phyloP scores from a whole-genome alignment of 345 rosid genomes.

The Clausena lansium region DNA sequence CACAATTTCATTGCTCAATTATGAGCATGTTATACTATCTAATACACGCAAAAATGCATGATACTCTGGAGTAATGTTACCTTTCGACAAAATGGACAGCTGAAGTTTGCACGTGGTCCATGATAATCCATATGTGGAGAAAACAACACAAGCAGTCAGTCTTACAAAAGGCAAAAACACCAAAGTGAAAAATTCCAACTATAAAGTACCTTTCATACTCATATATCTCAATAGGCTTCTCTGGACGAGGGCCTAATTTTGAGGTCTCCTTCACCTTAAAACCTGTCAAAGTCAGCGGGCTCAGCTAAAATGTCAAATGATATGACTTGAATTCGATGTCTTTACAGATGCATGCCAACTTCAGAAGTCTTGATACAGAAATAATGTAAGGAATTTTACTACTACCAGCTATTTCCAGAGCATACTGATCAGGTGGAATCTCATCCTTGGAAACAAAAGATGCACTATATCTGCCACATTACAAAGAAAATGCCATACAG shows the following conservation, averaged over 20 bases:
- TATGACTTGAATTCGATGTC: background rate
- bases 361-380: background rate
- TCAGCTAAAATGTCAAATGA: background rate
- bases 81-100: conserved; percentile 99
- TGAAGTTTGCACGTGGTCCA: conserved; percentile 37
- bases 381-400: conserved; percentile 12
- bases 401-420: conserved; percentile 65
- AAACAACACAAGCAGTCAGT: conserved; percentile 20
- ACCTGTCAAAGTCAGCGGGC: conserved; percentile 40
- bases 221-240: conserved; percentile 86
- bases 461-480: conserved; percentile 64
- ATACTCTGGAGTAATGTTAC: conserved; percentile 35
- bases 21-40: background rate
- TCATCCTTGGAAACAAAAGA: conserved; percentile 69
- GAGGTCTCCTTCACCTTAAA: conserved; percentile 69
- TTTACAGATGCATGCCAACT: background rate
- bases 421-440: conserved; percentile 71
- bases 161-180: background rate
- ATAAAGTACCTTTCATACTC: conserved; percentile 81
- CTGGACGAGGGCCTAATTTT: conserved; percentile 85
- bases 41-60: background rate
- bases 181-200: background rate
- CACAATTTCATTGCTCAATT: background rate
- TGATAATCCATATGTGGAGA: conserved; percentile 20
- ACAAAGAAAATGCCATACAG: conserved; percentile 1